Conservation (phyloP, 2,329 filamentous ascomycete genomes). For the Tolypocladium ovalisporum region DNA sequence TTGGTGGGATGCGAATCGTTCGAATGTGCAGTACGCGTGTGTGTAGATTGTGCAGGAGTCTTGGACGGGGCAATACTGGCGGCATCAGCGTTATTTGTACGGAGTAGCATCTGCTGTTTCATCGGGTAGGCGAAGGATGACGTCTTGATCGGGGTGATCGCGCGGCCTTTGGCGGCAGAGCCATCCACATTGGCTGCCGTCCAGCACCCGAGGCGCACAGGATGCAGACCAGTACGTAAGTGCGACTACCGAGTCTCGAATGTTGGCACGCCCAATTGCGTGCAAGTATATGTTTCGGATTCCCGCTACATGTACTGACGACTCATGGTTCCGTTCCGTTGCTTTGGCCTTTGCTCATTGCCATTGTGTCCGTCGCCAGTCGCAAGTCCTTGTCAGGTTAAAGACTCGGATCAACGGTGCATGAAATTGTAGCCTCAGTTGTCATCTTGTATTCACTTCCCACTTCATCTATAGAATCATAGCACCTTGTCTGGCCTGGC, state of each 20-base stretch:
- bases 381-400: background rate
- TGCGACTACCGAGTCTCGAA: background rate
- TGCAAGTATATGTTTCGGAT: background rate
- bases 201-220: background rate
- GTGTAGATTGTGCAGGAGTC: background rate
- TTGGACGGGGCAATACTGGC: background rate
- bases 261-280: background rate
- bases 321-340: too few species aligned
- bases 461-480: too few species aligned
- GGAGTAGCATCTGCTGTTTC: background rate
- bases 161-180: background rate
- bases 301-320: too few species aligned
- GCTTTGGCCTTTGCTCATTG: too few species aligned
- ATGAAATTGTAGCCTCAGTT: too few species aligned
- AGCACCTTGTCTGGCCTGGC: too few species aligned
- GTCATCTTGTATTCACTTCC: too few species aligned
- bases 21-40: background rate
- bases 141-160: constrained; percentile 1
- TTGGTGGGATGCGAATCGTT: background rate
- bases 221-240: constrained; percentile 1
- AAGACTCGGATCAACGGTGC: background rate
- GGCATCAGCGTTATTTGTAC: background rate
- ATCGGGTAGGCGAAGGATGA: background rate
- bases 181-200: background rate
- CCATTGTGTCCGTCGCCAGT: too few species aligned